phyloP scores from a whole-genome alignment of 805 yeast species.

The Ascoidea asiatica region DNA sequence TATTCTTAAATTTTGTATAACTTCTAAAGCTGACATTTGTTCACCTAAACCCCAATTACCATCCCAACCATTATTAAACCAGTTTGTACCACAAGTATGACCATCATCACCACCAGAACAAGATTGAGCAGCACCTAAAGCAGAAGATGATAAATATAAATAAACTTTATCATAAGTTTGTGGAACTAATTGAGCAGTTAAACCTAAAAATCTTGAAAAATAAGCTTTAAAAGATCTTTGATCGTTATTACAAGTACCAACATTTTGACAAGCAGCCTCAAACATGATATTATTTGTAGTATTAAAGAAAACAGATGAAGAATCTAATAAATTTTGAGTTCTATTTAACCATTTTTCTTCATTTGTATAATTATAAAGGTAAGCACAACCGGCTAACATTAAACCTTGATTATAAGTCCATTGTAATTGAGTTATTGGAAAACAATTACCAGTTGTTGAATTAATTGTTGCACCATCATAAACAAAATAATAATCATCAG shows the following conservation, averaged over 20 bases:
- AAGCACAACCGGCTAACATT: constrained; percentile 69
- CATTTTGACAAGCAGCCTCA: constrained; percentile 75
- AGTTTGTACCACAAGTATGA: constrained; percentile 80
- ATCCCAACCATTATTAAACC: constrained; percentile 65
- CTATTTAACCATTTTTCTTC: constrained; percentile 56
- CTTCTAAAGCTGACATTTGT: constrained; percentile 76
- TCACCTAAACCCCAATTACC: constrained; percentile 75
- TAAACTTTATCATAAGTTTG: constrained; percentile 21
- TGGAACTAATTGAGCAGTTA: constrained; percentile 64
- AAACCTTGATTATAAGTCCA: constrained; percentile 89
- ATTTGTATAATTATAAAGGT: constrained; percentile 58
- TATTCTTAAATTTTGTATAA: constrained; percentile 28
- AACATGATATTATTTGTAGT: constrained; percentile 38
- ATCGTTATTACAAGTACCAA: constrained; percentile 60
- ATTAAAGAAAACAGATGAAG: constrained; percentile 44
- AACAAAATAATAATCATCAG: constrained; percentile 27
- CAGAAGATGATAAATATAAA: constrained; percentile 30
- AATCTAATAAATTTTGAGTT: constrained; percentile 38
- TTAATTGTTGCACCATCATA: constrained; percentile 54
- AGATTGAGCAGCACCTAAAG: constrained; percentile 62
- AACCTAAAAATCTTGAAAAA: constrained; percentile 59
- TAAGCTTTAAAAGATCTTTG: constrained; percentile 87
- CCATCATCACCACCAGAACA: constrained; percentile 85
- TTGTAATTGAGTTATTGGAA: constrained; percentile 40
- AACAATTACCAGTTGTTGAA: constrained; percentile 48